Base-by-base conservation (phyloP, 108 stramenopile genomes). In the Fistulifera pelliculosa region DNA sequence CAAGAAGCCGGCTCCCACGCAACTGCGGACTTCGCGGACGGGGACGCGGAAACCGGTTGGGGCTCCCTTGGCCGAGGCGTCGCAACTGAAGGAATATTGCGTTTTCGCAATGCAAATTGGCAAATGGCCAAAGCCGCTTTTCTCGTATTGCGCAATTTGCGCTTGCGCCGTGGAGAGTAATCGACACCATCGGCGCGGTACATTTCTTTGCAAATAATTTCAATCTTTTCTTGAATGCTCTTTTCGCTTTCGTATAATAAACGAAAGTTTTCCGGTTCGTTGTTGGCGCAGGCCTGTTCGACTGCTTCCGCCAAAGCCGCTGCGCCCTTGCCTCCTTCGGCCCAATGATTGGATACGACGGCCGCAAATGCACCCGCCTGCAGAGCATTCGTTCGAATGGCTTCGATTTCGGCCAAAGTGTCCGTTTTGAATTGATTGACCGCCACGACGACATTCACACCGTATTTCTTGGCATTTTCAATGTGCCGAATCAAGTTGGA, bases 91-190 rank as follows among this genome's bases (percentile, higher is more conserved):
- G 8, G 87, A 90, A 72, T 97, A 96, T 61, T 99, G 99, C 8
- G 99, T 99, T 70, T 99, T 99, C 28, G 99, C 99, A 47, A 99
- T 90, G 62, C 99, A 99, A 54, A 99, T 86, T 1, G 98, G 98
- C 35, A 98, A 62, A 49, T 81, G 82, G 23, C 87, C 95, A 76
- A 93, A 94, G 10, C 96, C 96, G 27, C 80, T 65, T 19, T 64
- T 57, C 68, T 96, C 87, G 65, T 96, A 97, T 43, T 88, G 82
- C 21, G 52, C 77, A 50, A 99, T 86, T 62, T 96, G 95, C 21
- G 18, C 17, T 38, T 23, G 48, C 15, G 98, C 97, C 45, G 77
- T 15, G 10, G 88, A 23, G 82, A 71, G 63, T 77, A 99, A 56
- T 94, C 94, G 10, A 96, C 97, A n/a, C 90, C 95, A 27, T 85